Evolutionary conservation across 2,329 filamentous ascomycete species (phyloP).

Genomic region (Alternaria ethzedia): DNA sequence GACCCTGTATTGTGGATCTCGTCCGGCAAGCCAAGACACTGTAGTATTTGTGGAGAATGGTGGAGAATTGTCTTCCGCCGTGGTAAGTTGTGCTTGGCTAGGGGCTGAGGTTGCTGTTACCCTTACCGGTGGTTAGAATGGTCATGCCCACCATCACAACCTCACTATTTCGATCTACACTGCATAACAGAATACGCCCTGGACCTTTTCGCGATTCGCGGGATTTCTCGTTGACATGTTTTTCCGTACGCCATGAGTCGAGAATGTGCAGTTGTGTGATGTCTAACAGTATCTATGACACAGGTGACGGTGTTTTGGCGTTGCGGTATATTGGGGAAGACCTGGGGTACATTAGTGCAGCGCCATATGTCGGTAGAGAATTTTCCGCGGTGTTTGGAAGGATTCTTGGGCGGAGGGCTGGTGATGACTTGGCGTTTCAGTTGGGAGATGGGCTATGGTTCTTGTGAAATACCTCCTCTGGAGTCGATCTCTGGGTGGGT

Average conservation of each 20-base stretch:
- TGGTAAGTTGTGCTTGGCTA: not conserved
- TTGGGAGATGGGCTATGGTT: not conserved
- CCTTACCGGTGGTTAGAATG: constrained; percentile 10
- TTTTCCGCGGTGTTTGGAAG: not conserved
- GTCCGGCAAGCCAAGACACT: constrained; percentile 7
- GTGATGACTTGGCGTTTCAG: constrained; percentile 8
- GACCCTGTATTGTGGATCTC: not conserved
- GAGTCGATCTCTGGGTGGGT: not conserved
- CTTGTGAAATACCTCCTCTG: not conserved
- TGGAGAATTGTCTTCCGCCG: constrained; percentile 13
- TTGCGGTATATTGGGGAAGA: not conserved
- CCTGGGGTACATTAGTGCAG: not conserved
- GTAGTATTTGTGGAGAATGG: constrained; percentile 11
- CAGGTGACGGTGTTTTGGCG: constrained; percentile 1
- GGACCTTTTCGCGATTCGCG: not conserved
- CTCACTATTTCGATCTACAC: not conserved
- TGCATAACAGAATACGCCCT: not conserved
- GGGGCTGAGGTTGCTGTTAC: not conserved
- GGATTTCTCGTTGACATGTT: not conserved
- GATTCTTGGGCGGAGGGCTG: constrained; percentile 4
- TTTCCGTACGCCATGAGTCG: not conserved
- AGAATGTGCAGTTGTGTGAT: not conserved
- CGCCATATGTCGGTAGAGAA: constrained; percentile 1
- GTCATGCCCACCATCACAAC: not conserved
- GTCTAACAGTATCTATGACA: not conserved